Evolutionary conservation across 805 yeast genomes (phyloP), one percentile per base, ranked within the genome.

Genomic region (Saturnispora quitensis): DNA sequence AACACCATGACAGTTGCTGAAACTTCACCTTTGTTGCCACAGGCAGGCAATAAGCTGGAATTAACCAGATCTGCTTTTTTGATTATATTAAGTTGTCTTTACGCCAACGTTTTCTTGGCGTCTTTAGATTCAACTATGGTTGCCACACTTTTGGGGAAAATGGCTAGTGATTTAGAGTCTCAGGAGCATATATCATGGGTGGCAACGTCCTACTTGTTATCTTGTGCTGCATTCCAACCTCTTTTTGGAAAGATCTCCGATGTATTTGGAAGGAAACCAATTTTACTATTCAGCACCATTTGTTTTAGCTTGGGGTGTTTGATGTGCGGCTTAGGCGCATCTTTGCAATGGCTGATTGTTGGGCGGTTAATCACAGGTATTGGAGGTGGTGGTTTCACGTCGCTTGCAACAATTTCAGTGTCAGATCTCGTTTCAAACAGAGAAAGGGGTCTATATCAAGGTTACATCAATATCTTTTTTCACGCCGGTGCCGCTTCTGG

Each of bases 311-410:
- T 69, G 28, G 78, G 81, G 50, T 68, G 75, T 45, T 55, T 62
- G 0, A 59, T 75, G 40, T 76, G 76, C 59, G 74, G 74, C 8
- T 36, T 72, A 1, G 77, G 66, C 56, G 31, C 64, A 63, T 51
- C 73, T 66, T 58, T 74, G 60, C 35, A 71, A 72, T n/a, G 67
- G 62, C 65, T 80, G 65, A 61, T 77, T 60, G 55, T 77, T 28
- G 85, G 85, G 4, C 71, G 88, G 59, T 80, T 87, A 55, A 72
- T 89, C 48, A 82, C 95, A 25, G 97, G 97, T 18, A 76, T 86
- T 51, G 96, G 96, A 24, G 96, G 93, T 10, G 93, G 95, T 5
- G 96, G 96, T 1, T 77, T 89, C 61, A 79, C 83, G 48, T 75
- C 90, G 0, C 69, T 88, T 58, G 77, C 87, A 17, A 82, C 95